Evolutionary conservation across 441 rosid genomes (phyloP), one percentile per base, ranked within the genome.

Genomic region (Croton laevigatus): DNA sequence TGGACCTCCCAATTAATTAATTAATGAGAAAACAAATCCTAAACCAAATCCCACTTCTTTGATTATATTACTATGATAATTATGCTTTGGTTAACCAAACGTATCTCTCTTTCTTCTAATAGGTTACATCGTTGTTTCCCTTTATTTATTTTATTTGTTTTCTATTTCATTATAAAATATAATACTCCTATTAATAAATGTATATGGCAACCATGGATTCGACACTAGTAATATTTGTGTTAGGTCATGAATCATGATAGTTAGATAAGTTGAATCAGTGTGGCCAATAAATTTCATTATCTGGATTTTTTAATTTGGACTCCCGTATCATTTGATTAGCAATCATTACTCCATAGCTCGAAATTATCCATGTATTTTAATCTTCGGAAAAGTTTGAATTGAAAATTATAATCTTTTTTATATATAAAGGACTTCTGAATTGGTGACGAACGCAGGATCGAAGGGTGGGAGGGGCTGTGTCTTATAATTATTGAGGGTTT

Each of bases 21-120:
- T 17, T 46, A 63, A 74, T 11, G 7, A 60, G 48, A 49, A 48
- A 76, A 66, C 69, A 51, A 74, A 75, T 74, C 80, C 79, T 59
- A 72, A 55, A 84, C 86, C 93, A 81, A 81, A 85, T 85, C 90
- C 89, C 89, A 86, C 93, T 82, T 73, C 70, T 65, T 10, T 6
- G 8, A 59, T 75, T 36, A 61, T 44, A 70, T 73, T 79, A 74
- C 36, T 65, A 42, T 72, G 1, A 27, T 67, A 45, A 40, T 66
- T 65, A 66, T 78, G n/a, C 27, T 76, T 68, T 70, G 72, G 72
- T 80, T 76, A 70, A 73, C 71, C 80, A 77, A 74, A 78, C 82
- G 68, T 32, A 71, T 75, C 81, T 71, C 44, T 62, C 76, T 79
- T 66, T 63, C 62, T 64, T 57, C 38, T 71, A 60, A 76, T 74